Percentiles rank a stretch among this genome's conserved stretches.
phyloP scores from a whole-genome alignment of 371 early-diverging fungal species.

The Neoconidiobolus thromboides region DNA sequence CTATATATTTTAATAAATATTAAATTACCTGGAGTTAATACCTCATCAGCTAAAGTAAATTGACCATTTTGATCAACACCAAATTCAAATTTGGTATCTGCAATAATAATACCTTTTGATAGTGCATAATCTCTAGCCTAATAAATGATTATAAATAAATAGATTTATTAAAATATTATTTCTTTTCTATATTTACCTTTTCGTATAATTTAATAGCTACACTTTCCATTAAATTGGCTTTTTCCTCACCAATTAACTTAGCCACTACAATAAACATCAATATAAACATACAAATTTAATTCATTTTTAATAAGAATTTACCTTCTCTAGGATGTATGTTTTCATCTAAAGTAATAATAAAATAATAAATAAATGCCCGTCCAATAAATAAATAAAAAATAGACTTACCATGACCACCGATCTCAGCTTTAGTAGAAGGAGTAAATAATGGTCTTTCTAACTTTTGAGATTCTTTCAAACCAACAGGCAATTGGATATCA shows the following conservation, averaged over 20 bases:
- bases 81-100: conserved; percentile 98
- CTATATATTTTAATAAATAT: neutral
- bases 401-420: conserved; percentile 71
- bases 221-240: conserved; percentile 10
- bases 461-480: conserved; percentile 65
- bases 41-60: conserved; percentile 83
- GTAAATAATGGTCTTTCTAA: conserved; percentile 76
- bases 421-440: conserved; percentile 94
- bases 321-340: conserved; percentile 87
- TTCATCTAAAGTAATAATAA: conserved; percentile 40
- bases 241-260: conserved; percentile 58
- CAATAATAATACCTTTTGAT: conserved; percentile 82
- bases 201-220: conserved; percentile 22
- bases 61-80: conserved; percentile 68
- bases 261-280: conserved; percentile 23
- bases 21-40: conserved; percentile 72
- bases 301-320: conserved; percentile 9
- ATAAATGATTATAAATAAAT: neutral
- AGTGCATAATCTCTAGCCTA: conserved; percentile 66
- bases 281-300: conserved; percentile 3
- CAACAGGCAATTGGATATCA: conserved; percentile 64
- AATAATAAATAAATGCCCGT: neutral
- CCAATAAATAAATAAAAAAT: neutral
- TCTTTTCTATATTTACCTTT: conserved; percentile 9
- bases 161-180: neutral